Evolutionary conservation across 2,329 filamentous ascomycete genomes (phyloP).

Genomic region (Penicillium sp.): DNA sequence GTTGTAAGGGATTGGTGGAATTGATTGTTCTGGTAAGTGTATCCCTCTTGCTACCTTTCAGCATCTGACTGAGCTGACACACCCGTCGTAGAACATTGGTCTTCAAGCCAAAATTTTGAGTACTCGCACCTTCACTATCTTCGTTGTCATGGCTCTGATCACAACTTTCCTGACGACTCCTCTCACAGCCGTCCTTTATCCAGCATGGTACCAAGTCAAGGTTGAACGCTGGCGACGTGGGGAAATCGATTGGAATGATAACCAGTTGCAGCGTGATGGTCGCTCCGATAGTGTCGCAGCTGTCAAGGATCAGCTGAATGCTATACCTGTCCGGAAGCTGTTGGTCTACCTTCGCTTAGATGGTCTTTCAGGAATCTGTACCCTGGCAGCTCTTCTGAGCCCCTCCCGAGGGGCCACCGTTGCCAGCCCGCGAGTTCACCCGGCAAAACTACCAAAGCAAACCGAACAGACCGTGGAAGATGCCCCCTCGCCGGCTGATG

Average conservation of each 20-base stretch:
- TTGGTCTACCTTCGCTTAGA: conserved; percentile 82
- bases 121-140: conserved; percentile 81
- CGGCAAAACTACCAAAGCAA: conserved; percentile 28
- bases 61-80: conserved; percentile 3
- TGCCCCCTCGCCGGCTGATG: conserved; percentile 12
- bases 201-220: conserved; percentile 71
- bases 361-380: conserved; percentile 76
- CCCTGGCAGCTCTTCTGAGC: conserved; percentile 77
- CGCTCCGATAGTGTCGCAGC: conserved; percentile 47
- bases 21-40: conserved; percentile 79
- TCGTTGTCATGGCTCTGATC: conserved; percentile 87
- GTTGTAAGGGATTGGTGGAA: conserved; percentile 92
- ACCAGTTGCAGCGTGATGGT: conserved; percentile 41
- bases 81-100: conserved; percentile 64
- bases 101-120: conserved; percentile 79
- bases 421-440: conserved; percentile 36
- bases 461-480: conserved; percentile 27
- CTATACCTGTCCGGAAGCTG: conserved; percentile 59
- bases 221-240: conserved; percentile 72
- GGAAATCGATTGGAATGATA: conserved; percentile 85
- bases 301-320: conserved; percentile 51
- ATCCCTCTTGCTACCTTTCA: background rate
- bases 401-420: conserved; percentile 43
- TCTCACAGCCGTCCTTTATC: conserved; percentile 69
- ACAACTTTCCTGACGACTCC: conserved; percentile 84